A percentile compares a stretch with the other conserved stretches of the same genome.
phyloP scores from a whole-genome alignment of 2,329 filamentous ascomycete species.

The Colletotrichum incanum region DNA sequence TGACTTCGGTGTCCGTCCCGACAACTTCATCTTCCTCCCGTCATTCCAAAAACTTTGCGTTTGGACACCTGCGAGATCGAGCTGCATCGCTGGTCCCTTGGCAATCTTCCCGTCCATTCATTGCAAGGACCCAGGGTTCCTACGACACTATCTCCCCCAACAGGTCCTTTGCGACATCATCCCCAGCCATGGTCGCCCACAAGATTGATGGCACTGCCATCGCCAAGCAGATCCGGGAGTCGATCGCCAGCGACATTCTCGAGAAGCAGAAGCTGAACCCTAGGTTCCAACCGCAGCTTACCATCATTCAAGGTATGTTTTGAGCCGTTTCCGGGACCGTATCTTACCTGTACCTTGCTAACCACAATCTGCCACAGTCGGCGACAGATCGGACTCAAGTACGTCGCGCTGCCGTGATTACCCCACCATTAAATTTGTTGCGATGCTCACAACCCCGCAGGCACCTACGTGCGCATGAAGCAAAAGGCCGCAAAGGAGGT shows the following conservation, averaged over 20 bases:
- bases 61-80: slow-evolving; percentile 32
- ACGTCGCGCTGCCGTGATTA: slow-evolving; percentile 55
- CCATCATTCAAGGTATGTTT: slow-evolving; percentile 90
- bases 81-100: slow-evolving; percentile 25
- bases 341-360: slow-evolving; percentile 23
- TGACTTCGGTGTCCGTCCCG: slow-evolving; percentile 27
- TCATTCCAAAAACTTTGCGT: slow-evolving; percentile 17
- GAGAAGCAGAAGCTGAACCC: slow-evolving; percentile 87
- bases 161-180: slow-evolving; percentile 62
- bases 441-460: slow-evolving; percentile 63
- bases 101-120: slow-evolving; percentile 22
- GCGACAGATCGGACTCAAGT: slow-evolving; percentile 94
- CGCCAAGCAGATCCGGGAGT: slow-evolving; percentile 91
- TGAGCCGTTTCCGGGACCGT: neutral
- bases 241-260: slow-evolving; percentile 84
- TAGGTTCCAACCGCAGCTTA: slow-evolving; percentile 89
- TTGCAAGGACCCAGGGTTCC: slow-evolving; percentile 34
- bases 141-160: slow-evolving; percentile 11
- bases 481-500: slow-evolving; percentile 96
- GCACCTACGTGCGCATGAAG: slow-evolving; percentile 99
- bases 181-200: slow-evolving; percentile 82
- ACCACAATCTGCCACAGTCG: slow-evolving; percentile 71
- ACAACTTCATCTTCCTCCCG: slow-evolving; percentile 15
- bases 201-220: slow-evolving; percentile 98
- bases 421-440: slow-evolving; percentile 43